These are phyloP conservation scores for Acanthamoeba healyi DNA, from an alignment of 208 protist species.

Conservation along the genomic window DNA sequence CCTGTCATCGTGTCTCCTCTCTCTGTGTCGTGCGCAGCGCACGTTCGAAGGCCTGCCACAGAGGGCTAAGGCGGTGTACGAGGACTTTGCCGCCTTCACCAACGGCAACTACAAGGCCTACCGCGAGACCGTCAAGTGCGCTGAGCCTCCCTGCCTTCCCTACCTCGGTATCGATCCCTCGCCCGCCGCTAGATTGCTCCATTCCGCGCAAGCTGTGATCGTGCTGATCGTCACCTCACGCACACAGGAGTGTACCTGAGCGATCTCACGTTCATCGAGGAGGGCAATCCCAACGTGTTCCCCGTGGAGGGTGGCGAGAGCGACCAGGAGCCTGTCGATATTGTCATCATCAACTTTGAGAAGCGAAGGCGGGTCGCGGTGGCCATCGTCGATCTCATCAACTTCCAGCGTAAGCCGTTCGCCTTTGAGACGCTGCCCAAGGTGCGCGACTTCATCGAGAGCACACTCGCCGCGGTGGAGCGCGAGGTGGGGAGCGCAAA, in stretches of 20 bases:
- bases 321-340: neutral
- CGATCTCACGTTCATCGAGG: conserved; percentile 76
- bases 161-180: conserved; percentile 68
- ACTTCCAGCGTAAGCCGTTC: conserved; percentile 37
- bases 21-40: too few species aligned
- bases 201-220: too few species aligned
- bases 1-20: too few species aligned
- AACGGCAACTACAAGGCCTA: conserved; percentile 66
- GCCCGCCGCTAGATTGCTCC: too few species aligned
- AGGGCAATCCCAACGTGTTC: conserved; percentile 42
- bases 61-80: neutral
- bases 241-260: conserved; percentile 56
- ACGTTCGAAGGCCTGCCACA: conserved; percentile 14
- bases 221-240: too few species aligned
- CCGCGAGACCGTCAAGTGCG: conserved; percentile 27
- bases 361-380: conserved; percentile 67
- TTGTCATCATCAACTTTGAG: conserved; percentile 76
- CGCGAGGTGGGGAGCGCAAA: neutral
- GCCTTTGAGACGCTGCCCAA: conserved; percentile 31
- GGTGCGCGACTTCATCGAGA: neutral
- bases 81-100: conserved; percentile 34
- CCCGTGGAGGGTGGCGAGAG: too few species aligned
- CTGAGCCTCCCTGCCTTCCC: conserved; percentile 76
- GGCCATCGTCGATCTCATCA: conserved; percentile 64
- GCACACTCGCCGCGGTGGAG: neutral